Evolutionary conservation across 805 yeast species (phyloP).

Genomic region (Cyberlindnera sargentensis): DNA sequence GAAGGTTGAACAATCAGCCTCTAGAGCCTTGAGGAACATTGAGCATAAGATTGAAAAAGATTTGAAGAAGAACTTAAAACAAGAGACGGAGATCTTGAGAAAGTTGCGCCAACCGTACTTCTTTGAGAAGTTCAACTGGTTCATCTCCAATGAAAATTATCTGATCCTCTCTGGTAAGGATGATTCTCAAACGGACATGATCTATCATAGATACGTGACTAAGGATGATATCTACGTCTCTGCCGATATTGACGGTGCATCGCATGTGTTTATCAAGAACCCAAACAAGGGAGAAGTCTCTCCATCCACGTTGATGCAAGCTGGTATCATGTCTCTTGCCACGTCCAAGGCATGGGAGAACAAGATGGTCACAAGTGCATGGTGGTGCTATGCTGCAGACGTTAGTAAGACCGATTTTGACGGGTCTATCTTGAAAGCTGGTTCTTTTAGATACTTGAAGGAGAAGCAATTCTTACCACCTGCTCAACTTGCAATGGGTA

Average conservation of each 20-base stretch:
- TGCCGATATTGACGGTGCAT: constrained; percentile 66
- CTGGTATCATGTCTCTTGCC: constrained; percentile 78
- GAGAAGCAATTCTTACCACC: constrained; percentile 64
- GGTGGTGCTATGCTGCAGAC: constrained; percentile 70
- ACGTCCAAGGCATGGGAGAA: constrained; percentile 87
- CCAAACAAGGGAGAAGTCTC: constrained; percentile 71
- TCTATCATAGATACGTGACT: constrained; percentile 70
- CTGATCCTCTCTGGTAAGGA: constrained; percentile 85
- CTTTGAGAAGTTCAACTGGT: constrained; percentile 96
- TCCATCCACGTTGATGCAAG: constrained; percentile 83
- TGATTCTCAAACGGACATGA: constrained; percentile 66
- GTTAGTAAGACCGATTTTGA: constrained; percentile 63
- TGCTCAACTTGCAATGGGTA: constrained; percentile 83
- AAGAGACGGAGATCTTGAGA: constrained; percentile 45
- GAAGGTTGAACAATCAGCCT: constrained; percentile 72
- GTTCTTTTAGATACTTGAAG: constrained; percentile 47
- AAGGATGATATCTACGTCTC: constrained; percentile 66
- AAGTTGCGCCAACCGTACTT: constrained; percentile 69
- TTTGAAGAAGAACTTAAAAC: constrained; percentile 53
- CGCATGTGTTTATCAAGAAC: constrained; percentile 75
- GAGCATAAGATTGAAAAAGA: constrained; percentile 72
- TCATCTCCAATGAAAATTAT: constrained; percentile 83
- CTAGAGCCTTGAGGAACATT: constrained; percentile 74
- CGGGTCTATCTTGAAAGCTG: constrained; percentile 55
- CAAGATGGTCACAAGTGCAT: constrained; percentile 73